Evolutionary conservation across 2,329 filamentous ascomycete species (phyloP).

Genomic region (Fusarium foetens): DNA sequence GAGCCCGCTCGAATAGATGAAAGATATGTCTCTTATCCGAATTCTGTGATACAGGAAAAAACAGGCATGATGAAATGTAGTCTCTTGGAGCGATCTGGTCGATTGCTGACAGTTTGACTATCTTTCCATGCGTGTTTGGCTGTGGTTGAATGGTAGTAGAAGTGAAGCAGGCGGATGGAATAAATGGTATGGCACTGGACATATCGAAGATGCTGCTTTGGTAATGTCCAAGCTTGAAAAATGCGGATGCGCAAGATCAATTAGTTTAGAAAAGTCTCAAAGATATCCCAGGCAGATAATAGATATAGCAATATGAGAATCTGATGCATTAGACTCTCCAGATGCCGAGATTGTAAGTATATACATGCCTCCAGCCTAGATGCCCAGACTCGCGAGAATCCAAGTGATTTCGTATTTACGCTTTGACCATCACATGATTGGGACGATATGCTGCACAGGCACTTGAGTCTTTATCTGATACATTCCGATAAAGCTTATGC

Average conservation of each 20-base stretch:
- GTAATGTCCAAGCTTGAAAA: not conserved
- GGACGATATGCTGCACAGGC: not conserved
- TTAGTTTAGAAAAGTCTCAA: no score
- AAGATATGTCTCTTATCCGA: not conserved
- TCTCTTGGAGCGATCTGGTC: constrained; percentile 19
- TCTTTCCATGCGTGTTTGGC: not conserved
- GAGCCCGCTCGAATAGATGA: not conserved
- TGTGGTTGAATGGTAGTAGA: not conserved
- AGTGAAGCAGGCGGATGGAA: not conserved
- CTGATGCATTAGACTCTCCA: not conserved
- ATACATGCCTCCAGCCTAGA: no score
- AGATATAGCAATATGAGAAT: no score
- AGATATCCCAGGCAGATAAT: not conserved
- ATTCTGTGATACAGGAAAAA: not conserved
- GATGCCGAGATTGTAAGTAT: not conserved
- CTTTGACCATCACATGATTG: not conserved
- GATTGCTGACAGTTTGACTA: constrained; percentile 11
- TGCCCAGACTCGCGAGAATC: not conserved
- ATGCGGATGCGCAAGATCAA: not conserved
- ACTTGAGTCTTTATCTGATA: not conserved
- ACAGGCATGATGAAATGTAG: constrained; percentile 12
- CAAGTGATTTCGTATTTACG: not conserved
- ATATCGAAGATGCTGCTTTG: not conserved
- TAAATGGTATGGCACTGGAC: not conserved
- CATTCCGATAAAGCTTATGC: not conserved